Evolutionary conservation across 148 eudicot species (phyloP).

Genomic region (Camellia sinensis): DNA sequence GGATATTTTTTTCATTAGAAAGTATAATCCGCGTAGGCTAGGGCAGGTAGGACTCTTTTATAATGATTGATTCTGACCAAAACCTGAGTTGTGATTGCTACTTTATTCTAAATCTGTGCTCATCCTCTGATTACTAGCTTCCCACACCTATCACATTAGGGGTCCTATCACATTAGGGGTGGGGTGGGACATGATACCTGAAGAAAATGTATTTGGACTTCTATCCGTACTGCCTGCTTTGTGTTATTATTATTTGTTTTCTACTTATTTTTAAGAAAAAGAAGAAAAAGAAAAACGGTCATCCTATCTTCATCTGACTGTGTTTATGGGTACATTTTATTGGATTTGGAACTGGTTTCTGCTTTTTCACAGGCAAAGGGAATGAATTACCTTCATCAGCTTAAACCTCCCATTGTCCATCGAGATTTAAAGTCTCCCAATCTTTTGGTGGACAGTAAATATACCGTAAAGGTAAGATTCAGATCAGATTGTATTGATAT

Average conservation of each 20-base stretch:
- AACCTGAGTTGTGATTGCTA: background rate
- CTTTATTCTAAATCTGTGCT: background rate
- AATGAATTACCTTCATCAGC: conserved; percentile 37
- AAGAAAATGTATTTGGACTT: background rate
- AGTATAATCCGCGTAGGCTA: background rate
- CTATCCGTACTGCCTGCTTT: background rate
- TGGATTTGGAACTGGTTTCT: conserved; percentile 13
- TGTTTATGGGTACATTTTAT: background rate
- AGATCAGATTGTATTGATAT: background rate
- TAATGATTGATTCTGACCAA: background rate
- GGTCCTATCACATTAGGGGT: conserved; percentile 5
- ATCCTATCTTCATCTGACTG: conserved; percentile 3
- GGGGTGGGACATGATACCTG: background rate
- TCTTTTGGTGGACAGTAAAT: conserved; percentile 43
- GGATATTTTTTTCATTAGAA: background rate
- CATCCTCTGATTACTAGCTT: background rate
- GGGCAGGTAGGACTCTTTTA: background rate
- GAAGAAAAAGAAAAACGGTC: background rate
- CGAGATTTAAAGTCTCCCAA: conserved; percentile 47
- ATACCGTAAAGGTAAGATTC: conserved; percentile 43
- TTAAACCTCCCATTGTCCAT: conserved; percentile 39
- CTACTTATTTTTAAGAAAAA: background rate
- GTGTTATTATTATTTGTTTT: background rate
- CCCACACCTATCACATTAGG: background rate
- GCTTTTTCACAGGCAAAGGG: conserved; percentile 44